Percentiles rank a stretch among this genome's conserved stretches.
These are phyloP conservation scores for Aspergillus cristatus DNA, from an alignment of 495 filamentous ascomycete species.

Conservation along the genomic window DNA sequence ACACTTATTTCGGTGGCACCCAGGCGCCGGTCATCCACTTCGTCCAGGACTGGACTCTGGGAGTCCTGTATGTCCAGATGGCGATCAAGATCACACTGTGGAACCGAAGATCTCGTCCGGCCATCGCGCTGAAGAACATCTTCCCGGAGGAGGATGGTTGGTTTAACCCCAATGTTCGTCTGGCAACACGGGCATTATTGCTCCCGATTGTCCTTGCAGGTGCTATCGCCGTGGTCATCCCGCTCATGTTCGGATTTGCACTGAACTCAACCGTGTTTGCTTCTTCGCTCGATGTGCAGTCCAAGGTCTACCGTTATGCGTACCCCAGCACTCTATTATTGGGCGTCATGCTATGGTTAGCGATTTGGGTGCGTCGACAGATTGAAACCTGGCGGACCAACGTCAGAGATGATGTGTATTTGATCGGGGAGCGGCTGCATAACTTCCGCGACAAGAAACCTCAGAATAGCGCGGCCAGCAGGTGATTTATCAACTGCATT, in stretches of 20 bases:
- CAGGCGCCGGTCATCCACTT: conserved; percentile 71
- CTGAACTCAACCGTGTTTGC: conserved; percentile 34
- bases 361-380: conserved; percentile 38
- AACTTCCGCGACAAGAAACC: conserved; percentile 67
- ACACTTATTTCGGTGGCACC: conserved; percentile 58
- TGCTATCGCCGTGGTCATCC: conserved; percentile 47
- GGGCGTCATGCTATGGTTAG: conserved; percentile 29
- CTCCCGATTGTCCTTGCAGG: conserved; percentile 58
- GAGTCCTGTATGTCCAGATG: conserved; percentile 85
- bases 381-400: conserved; percentile 69
- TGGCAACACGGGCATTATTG: conserved; percentile 78
- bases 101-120: conserved; percentile 55
- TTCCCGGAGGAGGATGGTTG: conserved; percentile 63
- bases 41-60: conserved; percentile 89
- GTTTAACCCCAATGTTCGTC: conserved; percentile 63
- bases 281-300: conserved; percentile 33
- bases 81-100: conserved; percentile 60
- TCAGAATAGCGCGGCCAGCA: no score
- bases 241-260: conserved; percentile 41
- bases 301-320: conserved; percentile 60
- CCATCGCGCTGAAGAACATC: conserved; percentile 64
- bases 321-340: conserved; percentile 54
- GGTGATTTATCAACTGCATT: no score
- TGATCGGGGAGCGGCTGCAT: conserved; percentile 88
- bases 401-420: conserved; percentile 89